phyloP scores from a whole-genome alignment of 352 stramenopile genomes.

The Phytophthora sp. region DNA sequence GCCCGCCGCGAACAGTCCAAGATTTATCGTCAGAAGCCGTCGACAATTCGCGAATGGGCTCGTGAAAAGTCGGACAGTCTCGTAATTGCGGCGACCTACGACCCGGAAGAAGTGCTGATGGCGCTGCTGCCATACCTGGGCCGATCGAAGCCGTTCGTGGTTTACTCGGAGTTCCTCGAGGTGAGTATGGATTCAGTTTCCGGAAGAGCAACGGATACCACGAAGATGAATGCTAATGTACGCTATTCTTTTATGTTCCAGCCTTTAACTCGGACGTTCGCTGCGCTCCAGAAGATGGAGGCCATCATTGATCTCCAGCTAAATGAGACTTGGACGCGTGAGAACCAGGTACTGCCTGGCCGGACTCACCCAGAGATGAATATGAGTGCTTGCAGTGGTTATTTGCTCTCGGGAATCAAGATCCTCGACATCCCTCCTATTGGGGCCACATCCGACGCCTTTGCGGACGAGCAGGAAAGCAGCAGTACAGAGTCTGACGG shows the following conservation, averaged over 20 bases:
- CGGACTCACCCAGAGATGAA: slow-evolving; percentile 97
- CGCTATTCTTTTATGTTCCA: slow-evolving; percentile 32
- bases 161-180: slow-evolving; percentile 95
- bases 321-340: slow-evolving; percentile 95
- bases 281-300: slow-evolving; percentile 88
- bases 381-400: slow-evolving; percentile 96
- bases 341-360: slow-evolving; percentile 94
- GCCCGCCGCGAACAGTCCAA: slow-evolving; percentile 74
- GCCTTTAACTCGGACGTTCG: slow-evolving; percentile 92
- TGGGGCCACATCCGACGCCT: neutral
- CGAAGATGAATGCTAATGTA: slow-evolving; percentile 13
- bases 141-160: slow-evolving; percentile 93
- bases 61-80: slow-evolving; percentile 81
- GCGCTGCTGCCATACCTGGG: slow-evolving; percentile 90
- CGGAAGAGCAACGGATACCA: too few relatives aligned
- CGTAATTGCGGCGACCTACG: slow-evolving; percentile 92
- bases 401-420: slow-evolving; percentile 95
- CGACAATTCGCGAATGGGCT: slow-evolving; percentile 76
- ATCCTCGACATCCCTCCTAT: slow-evolving; percentile 52
- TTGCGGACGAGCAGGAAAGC: neutral
- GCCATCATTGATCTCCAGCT: slow-evolving; percentile 94
- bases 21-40: slow-evolving; percentile 70
- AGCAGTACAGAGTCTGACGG: neutral
- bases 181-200: slow-evolving; percentile 20
- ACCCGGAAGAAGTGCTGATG: slow-evolving; percentile 88